phyloP scores from a whole-genome alignment of 1,139 yeast genomes.

The Hyphopichia burtonii region DNA sequence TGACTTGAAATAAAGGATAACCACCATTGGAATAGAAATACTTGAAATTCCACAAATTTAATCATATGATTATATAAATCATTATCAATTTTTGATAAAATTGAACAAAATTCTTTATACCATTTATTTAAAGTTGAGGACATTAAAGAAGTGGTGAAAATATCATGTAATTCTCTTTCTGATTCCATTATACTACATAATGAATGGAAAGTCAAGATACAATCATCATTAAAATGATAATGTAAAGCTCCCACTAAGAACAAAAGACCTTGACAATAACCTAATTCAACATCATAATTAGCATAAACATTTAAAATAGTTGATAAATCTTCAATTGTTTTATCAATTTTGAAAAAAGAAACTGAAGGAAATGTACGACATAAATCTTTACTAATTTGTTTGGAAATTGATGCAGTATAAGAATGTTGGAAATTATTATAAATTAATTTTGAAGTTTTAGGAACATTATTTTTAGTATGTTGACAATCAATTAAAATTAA shows the following conservation, averaged over 20 bases:
- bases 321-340: conserved; percentile 46
- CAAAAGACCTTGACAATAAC: conserved; percentile 70
- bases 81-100: conserved; percentile 41
- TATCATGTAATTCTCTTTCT: conserved; percentile 55
- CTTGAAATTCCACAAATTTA: conserved; percentile 40
- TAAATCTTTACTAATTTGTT: conserved; percentile 62
- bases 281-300: conserved; percentile 66
- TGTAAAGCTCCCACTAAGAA: conserved; percentile 65
- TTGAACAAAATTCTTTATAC: conserved; percentile 50
- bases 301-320: conserved; percentile 65
- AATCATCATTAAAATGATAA: conserved; percentile 48
- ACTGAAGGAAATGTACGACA: conserved; percentile 60
- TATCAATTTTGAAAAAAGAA: conserved; percentile 6
- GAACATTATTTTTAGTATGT: conserved; percentile 27
- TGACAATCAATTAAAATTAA: conserved; percentile 24
- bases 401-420: conserved; percentile 39
- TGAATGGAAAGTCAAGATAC: conserved; percentile 51
- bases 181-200: conserved; percentile 63
- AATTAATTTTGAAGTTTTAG: conserved; percentile 34
- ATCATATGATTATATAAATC: conserved; percentile 47
- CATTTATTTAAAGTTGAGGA: conserved; percentile 56
- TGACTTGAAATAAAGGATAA: conserved; percentile 63
- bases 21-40: conserved; percentile 66
- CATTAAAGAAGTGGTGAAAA: conserved; percentile 55
- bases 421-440: conserved; percentile 46